Base-by-base conservation (phyloP, 768 basidiomycete genomes). In the Boletus fagicola region DNA sequence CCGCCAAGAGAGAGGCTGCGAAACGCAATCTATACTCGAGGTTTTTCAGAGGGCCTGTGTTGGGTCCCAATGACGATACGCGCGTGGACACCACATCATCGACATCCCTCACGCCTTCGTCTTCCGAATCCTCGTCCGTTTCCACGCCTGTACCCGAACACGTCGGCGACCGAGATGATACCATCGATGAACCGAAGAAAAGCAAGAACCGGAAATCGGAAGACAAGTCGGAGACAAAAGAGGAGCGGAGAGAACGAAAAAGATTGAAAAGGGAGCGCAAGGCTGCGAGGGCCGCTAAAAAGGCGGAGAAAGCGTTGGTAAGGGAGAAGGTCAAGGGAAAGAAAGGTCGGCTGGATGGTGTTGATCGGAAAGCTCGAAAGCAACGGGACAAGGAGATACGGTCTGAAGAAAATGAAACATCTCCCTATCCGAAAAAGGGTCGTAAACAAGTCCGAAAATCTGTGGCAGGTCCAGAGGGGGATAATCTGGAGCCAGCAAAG, bases 1-100 rank as follows among this genome's bases (percentile, higher is more conserved):
- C 75, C 4, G 90, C 92, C 6, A 92, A 92, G 71, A 79, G 87
- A 45, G 88, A 92, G 62, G 85, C 90, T 11, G 94, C 93, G 0
- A 83, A 81, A 58, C 78, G 82, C 12, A 79, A 77, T 20, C 78
- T 98, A 4, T 98, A 97, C 69, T 78, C 91, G 5, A 78, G 79
- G 56, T 96, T 97, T 71, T 90, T 88, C 66, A 83, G 87, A 24
- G 94, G 93, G 0, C 85, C 89, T 20, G 75, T 87, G 35, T 71
- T 92, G 18, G 82, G 81, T 2, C 81, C 81, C 24, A 81, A 80
- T 44, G 49, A 33, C 30, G 59, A 61, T 22, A 28, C 6, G 24
- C 10, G 24, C 1, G 39, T 8, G 39, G 39, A 40, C 39, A 40
- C 39, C 18, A 40, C 39, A 40, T 11, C 39, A 40, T 4, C 26